Percentiles rank a stretch among this genome's conserved stretches.
Conservation (phyloP, 495 filamentous ascomycete species). For the Penicillium silybi region DNA sequence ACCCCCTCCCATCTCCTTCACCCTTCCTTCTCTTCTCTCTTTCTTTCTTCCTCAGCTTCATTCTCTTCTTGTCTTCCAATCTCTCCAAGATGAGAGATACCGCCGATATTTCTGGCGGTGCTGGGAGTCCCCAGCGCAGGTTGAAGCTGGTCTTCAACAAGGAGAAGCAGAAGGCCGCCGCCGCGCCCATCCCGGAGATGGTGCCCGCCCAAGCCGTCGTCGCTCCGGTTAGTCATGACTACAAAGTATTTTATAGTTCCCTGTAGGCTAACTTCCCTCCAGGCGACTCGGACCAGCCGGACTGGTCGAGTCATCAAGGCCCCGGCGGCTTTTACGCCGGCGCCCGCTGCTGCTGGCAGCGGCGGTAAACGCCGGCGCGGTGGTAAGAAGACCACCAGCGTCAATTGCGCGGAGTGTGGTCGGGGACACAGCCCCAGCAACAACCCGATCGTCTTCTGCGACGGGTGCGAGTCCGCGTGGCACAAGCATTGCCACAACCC, state of each 20-base stretch:
- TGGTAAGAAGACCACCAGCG: slow-evolving; percentile 40
- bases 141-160: neutral
- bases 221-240: neutral
- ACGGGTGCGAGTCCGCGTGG: slow-evolving; percentile 83
- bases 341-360: slow-evolving; percentile 9
- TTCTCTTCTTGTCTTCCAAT: too few relatives aligned
- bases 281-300: slow-evolving; percentile 11
- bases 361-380: slow-evolving; percentile 41
- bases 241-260: neutral
- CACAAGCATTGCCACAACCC: slow-evolving; percentile 92
- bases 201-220: neutral
- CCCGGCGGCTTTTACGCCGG: slow-evolving; percentile 7
- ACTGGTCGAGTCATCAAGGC: slow-evolving; percentile 14
- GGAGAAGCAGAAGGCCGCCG: neutral
- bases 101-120: neutral
- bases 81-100: neutral
- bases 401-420: slow-evolving; percentile 72
- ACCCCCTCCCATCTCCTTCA: neutral
- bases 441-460: slow-evolving; percentile 94
- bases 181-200: neutral
- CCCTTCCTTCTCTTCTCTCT: neutral
- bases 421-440: slow-evolving; percentile 67
- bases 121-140: neutral
- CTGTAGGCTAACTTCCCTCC: neutral
- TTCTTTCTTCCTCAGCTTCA: neutral